Conservation (phyloP, 176 grass and related monocot species). For the Cymbopogon citratus region DNA sequence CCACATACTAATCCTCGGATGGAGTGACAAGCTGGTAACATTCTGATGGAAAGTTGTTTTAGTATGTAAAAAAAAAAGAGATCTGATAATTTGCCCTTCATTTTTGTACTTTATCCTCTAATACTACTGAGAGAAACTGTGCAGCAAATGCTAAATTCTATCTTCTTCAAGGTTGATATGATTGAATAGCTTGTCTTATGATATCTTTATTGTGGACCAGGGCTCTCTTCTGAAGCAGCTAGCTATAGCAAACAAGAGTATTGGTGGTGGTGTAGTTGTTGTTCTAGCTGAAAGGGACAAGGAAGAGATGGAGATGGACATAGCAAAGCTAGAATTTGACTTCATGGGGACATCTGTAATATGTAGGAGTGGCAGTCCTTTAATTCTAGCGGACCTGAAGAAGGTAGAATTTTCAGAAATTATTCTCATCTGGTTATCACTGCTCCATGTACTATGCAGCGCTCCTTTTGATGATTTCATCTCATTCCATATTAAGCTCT, state of each 20-base stretch:
- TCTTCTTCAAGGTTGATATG: not conserved
- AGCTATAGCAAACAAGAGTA: conserved; percentile 98
- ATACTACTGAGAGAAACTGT: no score
- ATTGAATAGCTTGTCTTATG: not conserved
- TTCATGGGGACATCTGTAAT: conserved; percentile 99
- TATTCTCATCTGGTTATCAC: no score
- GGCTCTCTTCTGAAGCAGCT: conserved; percentile 97
- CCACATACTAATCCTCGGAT: conserved; percentile 96
- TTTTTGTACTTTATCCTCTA: no score
- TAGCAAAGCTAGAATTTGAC: conserved; percentile 89
- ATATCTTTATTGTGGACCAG: conserved; percentile 34
- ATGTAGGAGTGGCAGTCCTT: conserved; percentile 90
- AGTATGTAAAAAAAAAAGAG: not conserved
- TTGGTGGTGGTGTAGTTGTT: conserved; percentile 94
- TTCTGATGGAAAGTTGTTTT: conserved; percentile 19
- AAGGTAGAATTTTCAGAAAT: conserved; percentile 40
- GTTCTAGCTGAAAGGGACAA: conserved; percentile 97
- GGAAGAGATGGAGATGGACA: conserved; percentile 99
- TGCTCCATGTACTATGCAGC: no score
- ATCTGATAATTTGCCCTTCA: not conserved
- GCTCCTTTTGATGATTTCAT: conserved; percentile 1
- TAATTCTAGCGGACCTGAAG: conserved; percentile 91
- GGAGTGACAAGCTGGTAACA: conserved; percentile 97
- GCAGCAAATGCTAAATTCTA: no score
- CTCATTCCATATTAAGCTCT: conserved; percentile 21